Base-by-base conservation (phyloP, 768 basidiomycete genomes). In the Neoboletus magnificus region DNA sequence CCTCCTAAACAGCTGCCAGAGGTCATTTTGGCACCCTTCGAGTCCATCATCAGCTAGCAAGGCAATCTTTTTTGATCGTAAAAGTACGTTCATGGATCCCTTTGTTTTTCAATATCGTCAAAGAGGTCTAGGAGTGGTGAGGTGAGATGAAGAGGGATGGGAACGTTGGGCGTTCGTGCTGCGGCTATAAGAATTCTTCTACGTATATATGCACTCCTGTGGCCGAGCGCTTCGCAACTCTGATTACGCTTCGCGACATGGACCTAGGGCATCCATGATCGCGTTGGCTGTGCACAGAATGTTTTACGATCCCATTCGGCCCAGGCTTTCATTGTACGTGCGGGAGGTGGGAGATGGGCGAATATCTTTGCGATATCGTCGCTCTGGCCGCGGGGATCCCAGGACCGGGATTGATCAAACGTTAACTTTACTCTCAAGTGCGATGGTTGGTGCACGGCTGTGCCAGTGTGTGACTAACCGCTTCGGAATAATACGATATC, bases 1-100 rank as follows among this genome's bases (percentile, higher is more conserved):
- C 23, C 44, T 57, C 48, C 41, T 61, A 11, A 73, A 56, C 35
- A 46, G 45, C 5, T 52, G 37, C 71, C 71, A 71, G 5, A 73
- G 52, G 12, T 49, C 45, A 5, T 51, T 8, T 15, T 49, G 10
- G 25, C 22, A 44, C 22, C 10, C 20, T 35, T n/a, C 20, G 29
- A 5, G 1, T 15, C 2, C 36, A 13, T 37, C 13, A 18, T 25
- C 27, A 15, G 57, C 20, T 5, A 45, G 18, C 35, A 69, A 39
- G 32, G 55, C 52, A 4, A 69, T 44, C 1, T 50, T 64, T 18
- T 55, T 33, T 10, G 68, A 67, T 35, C 29, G 25, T 18, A 63
- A 42, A 0, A 36, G 41, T 1, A 33, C 18, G 29, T 55, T 30
- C 66, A 61, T 68, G 29, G 39, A 0, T 36, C 8, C 39, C 45